phyloP scores from a whole-genome alignment of 495 filamentous ascomycete species.

The Annulohypoxylon moriforme region DNA sequence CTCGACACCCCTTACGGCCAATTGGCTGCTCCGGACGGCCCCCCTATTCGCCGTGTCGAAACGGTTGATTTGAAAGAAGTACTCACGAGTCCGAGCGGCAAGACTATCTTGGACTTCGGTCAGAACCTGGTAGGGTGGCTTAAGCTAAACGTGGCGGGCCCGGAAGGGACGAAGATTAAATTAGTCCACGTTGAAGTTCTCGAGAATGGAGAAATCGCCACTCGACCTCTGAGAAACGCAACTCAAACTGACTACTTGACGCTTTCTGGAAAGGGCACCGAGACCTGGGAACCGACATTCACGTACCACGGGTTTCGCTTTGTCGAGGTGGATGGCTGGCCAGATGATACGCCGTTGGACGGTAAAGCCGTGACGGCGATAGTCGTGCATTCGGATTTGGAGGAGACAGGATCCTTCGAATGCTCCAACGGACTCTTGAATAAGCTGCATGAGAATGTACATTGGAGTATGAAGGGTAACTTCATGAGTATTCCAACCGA shows the following conservation, averaged over 20 bases:
- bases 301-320: conserved; percentile 69
- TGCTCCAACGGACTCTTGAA: conserved; percentile 63
- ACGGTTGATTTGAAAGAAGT: conserved; percentile 52
- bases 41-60: conserved; percentile 53
- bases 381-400: conserved; percentile 64
- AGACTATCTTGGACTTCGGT: conserved; percentile 64
- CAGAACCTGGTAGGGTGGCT: conserved; percentile 67
- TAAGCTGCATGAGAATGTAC: conserved; percentile 60
- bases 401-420: conserved; percentile 58
- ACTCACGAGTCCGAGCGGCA: conserved; percentile 58
- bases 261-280: conserved; percentile 42
- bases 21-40: conserved; percentile 53
- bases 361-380: conserved; percentile 53
- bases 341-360: conserved; percentile 41
- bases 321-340: conserved; percentile 63
- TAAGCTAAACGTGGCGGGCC: conserved; percentile 50
- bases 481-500: conserved; percentile 66
- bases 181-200: conserved; percentile 65
- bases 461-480: conserved; percentile 66
- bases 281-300: conserved; percentile 58
- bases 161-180: conserved; percentile 50
- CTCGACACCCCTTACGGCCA: conserved; percentile 41
- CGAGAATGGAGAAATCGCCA: conserved; percentile 62
- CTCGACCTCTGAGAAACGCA: conserved; percentile 60
- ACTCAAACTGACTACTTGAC: conserved; percentile 58